Evolutionary conservation across 2,329 filamentous ascomycete genomes (phyloP).

Genomic region (Colletotrichum sp.): DNA sequence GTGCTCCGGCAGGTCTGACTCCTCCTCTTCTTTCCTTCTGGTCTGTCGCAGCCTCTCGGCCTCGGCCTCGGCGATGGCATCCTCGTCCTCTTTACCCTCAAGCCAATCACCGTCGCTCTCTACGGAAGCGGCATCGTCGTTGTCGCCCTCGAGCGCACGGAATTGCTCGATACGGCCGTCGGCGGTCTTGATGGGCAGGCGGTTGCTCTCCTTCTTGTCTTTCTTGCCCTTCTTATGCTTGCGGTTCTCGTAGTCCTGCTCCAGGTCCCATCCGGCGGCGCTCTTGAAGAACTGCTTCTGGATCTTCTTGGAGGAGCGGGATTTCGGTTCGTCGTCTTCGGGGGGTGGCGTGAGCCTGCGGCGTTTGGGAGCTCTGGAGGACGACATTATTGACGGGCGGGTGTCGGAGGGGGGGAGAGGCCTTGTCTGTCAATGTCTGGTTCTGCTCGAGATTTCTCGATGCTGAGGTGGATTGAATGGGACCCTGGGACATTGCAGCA

Average conservation of each 20-base stretch:
- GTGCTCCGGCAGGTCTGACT: constrained; percentile 72
- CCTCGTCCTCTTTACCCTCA: constrained; percentile 61
- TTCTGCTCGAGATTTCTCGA: constrained; percentile 13
- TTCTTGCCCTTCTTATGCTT: constrained; percentile 80
- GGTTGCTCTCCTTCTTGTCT: constrained; percentile 71
- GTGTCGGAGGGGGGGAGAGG: background rate
- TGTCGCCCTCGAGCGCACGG: constrained; percentile 56
- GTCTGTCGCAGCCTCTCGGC: constrained; percentile 43
- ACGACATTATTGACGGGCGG: constrained; percentile 42
- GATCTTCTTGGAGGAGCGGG: constrained; percentile 40
- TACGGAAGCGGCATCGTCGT: constrained; percentile 64
- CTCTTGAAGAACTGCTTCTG: constrained; percentile 73
- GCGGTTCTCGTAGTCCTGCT: constrained; percentile 86
- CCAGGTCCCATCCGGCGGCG: constrained; percentile 86
- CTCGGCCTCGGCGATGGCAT: constrained; percentile 52
- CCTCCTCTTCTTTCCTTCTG: constrained; percentile 44
- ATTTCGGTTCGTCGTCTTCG: constrained; percentile 45
- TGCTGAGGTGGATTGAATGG: background rate
- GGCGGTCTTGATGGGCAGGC: constrained; percentile 85
- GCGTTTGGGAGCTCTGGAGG: constrained; percentile 57
- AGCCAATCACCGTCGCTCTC: constrained; percentile 70
- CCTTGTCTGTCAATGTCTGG: background rate
- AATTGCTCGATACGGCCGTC: constrained; percentile 74
- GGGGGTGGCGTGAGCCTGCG: constrained; percentile 62
- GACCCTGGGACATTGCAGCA: constrained; percentile 9